These are phyloP conservation scores for Boletellus ananiceps DNA, from an alignment of 768 basidiomycete species.

Conservation along the genomic window DNA sequence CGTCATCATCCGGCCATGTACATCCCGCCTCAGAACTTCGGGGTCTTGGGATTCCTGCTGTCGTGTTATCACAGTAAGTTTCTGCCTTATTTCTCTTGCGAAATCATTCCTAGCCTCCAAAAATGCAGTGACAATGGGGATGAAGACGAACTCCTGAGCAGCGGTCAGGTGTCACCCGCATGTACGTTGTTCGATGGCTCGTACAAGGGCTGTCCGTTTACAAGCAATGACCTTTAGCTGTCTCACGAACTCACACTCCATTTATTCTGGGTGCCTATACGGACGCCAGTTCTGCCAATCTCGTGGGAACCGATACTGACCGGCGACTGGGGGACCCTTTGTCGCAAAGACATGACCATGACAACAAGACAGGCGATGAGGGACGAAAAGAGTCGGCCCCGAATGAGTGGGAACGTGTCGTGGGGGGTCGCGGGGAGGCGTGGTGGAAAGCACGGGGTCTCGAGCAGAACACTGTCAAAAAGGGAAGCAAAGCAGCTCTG, in stretches of 20 bases:
- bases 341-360: not conserved
- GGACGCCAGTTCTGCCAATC: conserved; percentile 26
- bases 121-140: conserved; percentile 35
- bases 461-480: conserved; percentile 12
- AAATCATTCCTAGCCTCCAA: not conserved
- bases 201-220: conserved; percentile 6
- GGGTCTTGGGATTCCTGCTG: conserved; percentile 33
- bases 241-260: conserved; percentile 19
- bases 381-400: conserved; percentile 46
- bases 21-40: conserved; percentile 23
- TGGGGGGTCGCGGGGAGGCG: conserved; percentile 11
- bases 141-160: conserved; percentile 68
- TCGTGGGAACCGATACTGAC: conserved; percentile 15
- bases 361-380: not conserved
- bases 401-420: conserved; percentile 34
- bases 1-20: conserved; percentile 32
- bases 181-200: conserved; percentile 39
- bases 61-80: conserved; percentile 39
- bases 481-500: conserved; percentile 7
- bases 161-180: conserved; percentile 70
- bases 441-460: conserved; percentile 18
- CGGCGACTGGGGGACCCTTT: conserved; percentile 8
- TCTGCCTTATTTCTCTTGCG: not conserved
- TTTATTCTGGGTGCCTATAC: conserved; percentile 29
- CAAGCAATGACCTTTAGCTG: conserved; percentile 13